Evolutionary conservation across 768 basidiomycete species (phyloP).

Genomic region (Omphalotus guepiniiformis): DNA sequence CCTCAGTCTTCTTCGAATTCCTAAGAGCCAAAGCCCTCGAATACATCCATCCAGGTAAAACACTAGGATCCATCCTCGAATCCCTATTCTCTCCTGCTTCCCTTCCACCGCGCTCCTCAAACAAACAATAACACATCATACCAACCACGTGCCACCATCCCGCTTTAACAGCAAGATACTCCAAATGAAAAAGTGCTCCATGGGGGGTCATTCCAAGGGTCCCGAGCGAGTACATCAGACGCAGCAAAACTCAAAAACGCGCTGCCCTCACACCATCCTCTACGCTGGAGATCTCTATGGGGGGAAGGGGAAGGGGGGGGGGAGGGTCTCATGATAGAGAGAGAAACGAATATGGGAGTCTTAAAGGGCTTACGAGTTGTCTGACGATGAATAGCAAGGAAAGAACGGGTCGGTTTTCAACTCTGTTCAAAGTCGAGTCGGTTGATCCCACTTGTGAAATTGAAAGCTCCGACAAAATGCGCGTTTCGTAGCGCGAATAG

Average conservation of each 20-base stretch:
- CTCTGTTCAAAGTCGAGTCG: conserved; percentile 85
- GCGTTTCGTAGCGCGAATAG: conserved; percentile 91
- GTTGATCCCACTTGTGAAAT: conserved; percentile 73
- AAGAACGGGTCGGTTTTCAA: conserved; percentile 94
- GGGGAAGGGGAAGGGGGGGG: no score
- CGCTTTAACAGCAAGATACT: conserved; percentile 80
- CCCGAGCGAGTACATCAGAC: conserved; percentile 80
- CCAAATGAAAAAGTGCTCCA: conserved; percentile 76
- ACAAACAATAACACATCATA: conserved; percentile 60
- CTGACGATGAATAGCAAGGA: conserved; percentile 81
- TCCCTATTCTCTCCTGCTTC: conserved; percentile 14
- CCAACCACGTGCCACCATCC: conserved; percentile 77
- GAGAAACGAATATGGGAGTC: neutral
- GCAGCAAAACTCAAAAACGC: conserved; percentile 88
- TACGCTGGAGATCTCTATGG: conserved; percentile 73
- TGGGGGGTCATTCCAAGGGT: conserved; percentile 90
- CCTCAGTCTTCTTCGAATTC: conserved; percentile 34
- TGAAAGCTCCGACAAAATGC: conserved; percentile 85
- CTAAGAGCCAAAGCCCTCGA: conserved; percentile 65
- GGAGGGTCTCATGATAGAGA: neutral
- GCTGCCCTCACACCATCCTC: conserved; percentile 87
- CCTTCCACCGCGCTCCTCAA: conserved; percentile 22
- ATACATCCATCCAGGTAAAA: conserved; percentile 78
- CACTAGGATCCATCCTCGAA: conserved; percentile 43
- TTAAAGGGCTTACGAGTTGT: conserved; percentile 56